A percentile compares a stretch with the other conserved stretches of the same genome.
These are phyloP conservation scores for Russula foetens DNA, from an alignment of 768 basidiomycete species.

Conservation along the genomic window DNA sequence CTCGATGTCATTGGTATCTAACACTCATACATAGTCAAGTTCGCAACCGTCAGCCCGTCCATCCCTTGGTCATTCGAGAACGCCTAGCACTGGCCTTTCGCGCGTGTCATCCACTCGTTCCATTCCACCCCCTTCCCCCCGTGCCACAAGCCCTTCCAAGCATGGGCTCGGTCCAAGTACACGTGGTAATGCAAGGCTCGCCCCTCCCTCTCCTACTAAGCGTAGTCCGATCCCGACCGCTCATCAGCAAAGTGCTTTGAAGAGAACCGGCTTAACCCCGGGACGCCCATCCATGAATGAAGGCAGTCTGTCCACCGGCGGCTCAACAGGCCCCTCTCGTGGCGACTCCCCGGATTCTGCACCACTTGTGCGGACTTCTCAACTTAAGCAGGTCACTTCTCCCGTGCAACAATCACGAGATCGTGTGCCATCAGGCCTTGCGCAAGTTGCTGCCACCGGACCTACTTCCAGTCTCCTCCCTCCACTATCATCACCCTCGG, in stretches of 20 bases:
- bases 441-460: slow-evolving; percentile 15
- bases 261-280: slow-evolving; percentile 27
- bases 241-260: slow-evolving; percentile 5
- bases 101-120: slow-evolving; percentile 14
- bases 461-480: not conserved
- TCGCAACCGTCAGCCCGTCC: not conserved
- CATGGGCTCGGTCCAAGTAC: slow-evolving; percentile 12
- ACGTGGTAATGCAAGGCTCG: slow-evolving; percentile 6
- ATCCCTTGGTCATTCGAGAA: slow-evolving; percentile 9
- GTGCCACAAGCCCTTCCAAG: slow-evolving; percentile 12
- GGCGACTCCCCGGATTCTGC: slow-evolving; percentile 27
- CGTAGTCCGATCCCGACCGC: slow-evolving; percentile 27
- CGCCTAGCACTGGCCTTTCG: slow-evolving; percentile 12
- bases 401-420: slow-evolving; percentile 19
- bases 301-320: slow-evolving; percentile 24
- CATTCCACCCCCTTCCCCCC: slow-evolving; percentile 16
- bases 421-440: not conserved
- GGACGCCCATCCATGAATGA: slow-evolving; percentile 35
- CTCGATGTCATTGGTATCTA: not conserved
- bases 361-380: slow-evolving; percentile 9
- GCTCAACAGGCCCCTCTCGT: slow-evolving; percentile 26
- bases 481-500: slow-evolving; percentile 5
- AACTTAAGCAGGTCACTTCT: slow-evolving; percentile 32
- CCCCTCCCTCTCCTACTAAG: slow-evolving; percentile 49
- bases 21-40: slow-evolving; percentile 1